A percentile compares a stretch with the other conserved stretches of the same genome.
Evolutionary conservation across 768 basidiomycete species (phyloP).

Genomic region (Albatrellus ellisii): DNA sequence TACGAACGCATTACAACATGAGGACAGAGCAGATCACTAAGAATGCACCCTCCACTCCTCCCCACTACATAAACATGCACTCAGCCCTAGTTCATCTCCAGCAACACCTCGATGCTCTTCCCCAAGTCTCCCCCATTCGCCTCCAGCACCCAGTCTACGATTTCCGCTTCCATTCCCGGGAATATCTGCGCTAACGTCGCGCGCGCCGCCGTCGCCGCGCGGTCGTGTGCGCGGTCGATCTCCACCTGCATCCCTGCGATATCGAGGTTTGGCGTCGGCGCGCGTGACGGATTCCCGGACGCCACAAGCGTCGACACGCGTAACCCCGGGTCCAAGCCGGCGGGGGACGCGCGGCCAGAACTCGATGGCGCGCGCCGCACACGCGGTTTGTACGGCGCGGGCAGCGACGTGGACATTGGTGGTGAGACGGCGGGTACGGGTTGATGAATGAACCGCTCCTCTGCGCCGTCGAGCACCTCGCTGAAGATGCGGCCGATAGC

Average conservation of each 20-base stretch:
- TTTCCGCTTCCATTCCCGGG: conserved; percentile 68
- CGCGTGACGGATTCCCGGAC: conserved; percentile 1
- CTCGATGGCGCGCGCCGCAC: conserved; percentile 33
- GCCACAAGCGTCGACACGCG: neutral
- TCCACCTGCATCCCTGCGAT: conserved; percentile 56
- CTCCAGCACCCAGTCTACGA: conserved; percentile 82
- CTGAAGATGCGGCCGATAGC: conserved; percentile 83
- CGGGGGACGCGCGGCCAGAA: neutral
- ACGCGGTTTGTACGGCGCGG: conserved; percentile 68
- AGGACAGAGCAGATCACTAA: too few species aligned
- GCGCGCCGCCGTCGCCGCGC: conserved; percentile 55
- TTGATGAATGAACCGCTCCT: conserved; percentile 25
- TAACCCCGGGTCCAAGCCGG: neutral
- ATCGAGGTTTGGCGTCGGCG: conserved; percentile 32
- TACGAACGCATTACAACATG: too few species aligned
- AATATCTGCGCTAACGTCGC: conserved; percentile 85
- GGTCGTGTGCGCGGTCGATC: conserved; percentile 67
- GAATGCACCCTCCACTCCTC: too few species aligned
- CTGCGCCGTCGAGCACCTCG: conserved; percentile 64
- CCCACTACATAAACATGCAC: too few species aligned
- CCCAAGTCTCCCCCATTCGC: conserved; percentile 83
- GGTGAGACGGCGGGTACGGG: too few species aligned
- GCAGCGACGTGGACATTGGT: too few species aligned
- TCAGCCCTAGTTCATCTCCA: conserved; percentile 55
- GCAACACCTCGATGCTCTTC: conserved; percentile 72